Percentiles rank a stretch among this genome's conserved stretches.
These are phyloP conservation scores for Gaertneriomyces sp. DNA, from an alignment of 192 early-diverging fungal genomes.

Conservation along the genomic window DNA sequence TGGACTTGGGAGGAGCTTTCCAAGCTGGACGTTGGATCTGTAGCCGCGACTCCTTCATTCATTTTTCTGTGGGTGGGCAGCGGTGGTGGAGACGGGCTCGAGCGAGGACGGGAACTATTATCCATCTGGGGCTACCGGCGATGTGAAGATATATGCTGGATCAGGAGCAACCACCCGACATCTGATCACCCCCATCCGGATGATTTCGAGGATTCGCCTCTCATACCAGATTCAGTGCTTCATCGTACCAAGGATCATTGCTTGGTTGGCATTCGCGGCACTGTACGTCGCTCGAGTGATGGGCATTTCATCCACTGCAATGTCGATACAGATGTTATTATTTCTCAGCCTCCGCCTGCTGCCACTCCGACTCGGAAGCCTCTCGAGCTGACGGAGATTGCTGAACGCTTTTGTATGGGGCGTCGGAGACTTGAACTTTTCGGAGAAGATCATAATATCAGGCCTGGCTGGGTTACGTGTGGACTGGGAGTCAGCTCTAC, in stretches of 20 bases:
- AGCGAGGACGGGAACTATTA: slow-evolving; percentile 55
- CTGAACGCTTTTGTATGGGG: slow-evolving; percentile 65
- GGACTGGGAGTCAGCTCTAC: slow-evolving; percentile 40
- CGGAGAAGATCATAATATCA: slow-evolving; percentile 53
- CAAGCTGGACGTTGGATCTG: slow-evolving; percentile 48
- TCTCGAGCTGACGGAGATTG: slow-evolving; percentile 59
- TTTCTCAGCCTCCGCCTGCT: slow-evolving; percentile 52
- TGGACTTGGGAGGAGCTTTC: slow-evolving; percentile 45
- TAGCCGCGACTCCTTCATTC: slow-evolving; percentile 59
- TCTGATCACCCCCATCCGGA: slow-evolving; percentile 2
- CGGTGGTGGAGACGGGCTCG: slow-evolving; percentile 52
- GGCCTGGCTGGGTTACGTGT: slow-evolving; percentile 62
- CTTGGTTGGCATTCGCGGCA: slow-evolving; percentile 64
- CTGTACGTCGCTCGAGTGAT: slow-evolving; percentile 60
- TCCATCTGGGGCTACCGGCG: slow-evolving; percentile 63
- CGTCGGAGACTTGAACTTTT: slow-evolving; percentile 60
- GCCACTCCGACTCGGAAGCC: slow-evolving; percentile 45
- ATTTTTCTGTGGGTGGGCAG: slow-evolving; percentile 57
- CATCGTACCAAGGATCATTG: slow-evolving; percentile 65
- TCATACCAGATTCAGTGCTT: slow-evolving; percentile 43
- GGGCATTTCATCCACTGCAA: slow-evolving; percentile 71
- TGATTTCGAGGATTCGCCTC: slow-evolving; percentile 36
- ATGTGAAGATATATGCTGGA: slow-evolving; percentile 66
- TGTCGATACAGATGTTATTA: slow-evolving; percentile 66
- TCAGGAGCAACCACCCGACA: slow-evolving; percentile 55